Evolutionary conservation across 352 stramenopile species (phyloP), one percentile per base, ranked within the genome.

Genomic region (Phytophthora parvispora): DNA sequence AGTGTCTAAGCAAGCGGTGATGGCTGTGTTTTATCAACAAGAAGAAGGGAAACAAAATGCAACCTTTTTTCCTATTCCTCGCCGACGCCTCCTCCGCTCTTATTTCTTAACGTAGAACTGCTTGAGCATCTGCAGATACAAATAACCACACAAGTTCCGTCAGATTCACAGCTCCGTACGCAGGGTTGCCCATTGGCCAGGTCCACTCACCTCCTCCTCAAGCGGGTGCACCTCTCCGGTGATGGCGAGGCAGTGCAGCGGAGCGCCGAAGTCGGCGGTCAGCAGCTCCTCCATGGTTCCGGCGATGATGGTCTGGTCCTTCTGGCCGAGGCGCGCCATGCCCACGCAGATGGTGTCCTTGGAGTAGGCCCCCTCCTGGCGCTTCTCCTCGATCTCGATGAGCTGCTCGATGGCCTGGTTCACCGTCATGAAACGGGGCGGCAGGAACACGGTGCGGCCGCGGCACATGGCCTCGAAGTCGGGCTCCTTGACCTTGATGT

Each of bases 401-500:
- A 99, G 86, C 85, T 99, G 97, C 67, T 99, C 91, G 15, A 98
- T 74, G 2, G 95, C 94, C 68, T 97, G 87, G 75, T 97, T 98
- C 20, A 99, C 96, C 18, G 94, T 98, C 98, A 99, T 99, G 78
- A 98, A 99, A 38, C 97, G 86, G 47, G 98, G 98, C 47, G 98
- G 98, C 63, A 99, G 80, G 75, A 95, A 99, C 18, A 96, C 83
- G 52, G 81, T 97, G 65, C 87, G 90, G 50, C 94, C 97, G 70
- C 95, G 98, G 32, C 87, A 90, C 91, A 99, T 98, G 54, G 96
- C 95, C 27, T 99, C 92, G 74, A 99, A 99, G 83, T 99, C 97
- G 42, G 98, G 98, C 80, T 99, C 98, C 78, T 99, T 99, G 18
- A 99, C 96, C 85, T 99, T 99, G 77, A 99, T 99, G 77, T 99